Evolutionary conservation across 2,329 filamentous ascomycete genomes (phyloP).

Genomic region (Emergomyces orientalis): DNA sequence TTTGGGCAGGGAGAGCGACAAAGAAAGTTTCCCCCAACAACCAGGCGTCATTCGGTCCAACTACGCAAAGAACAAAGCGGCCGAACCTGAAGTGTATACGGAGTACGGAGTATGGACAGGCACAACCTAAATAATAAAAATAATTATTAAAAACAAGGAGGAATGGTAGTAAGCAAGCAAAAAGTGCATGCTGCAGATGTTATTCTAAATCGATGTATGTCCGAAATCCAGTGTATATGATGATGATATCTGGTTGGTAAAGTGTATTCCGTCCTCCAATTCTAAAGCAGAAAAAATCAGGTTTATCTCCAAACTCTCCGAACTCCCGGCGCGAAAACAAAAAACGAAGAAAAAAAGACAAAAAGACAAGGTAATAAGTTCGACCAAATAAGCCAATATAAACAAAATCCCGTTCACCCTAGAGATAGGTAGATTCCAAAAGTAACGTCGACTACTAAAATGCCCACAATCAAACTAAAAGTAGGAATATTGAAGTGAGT

Average conservation of each 20-base stretch:
- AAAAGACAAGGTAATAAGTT: not conserved
- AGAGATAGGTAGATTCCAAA: not conserved
- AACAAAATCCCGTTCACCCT: not conserved
- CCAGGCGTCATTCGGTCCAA: too few species aligned
- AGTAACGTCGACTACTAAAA: not conserved
- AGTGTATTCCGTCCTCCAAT: not conserved
- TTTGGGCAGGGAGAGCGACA: too few species aligned
- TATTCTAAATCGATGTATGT: not conserved
- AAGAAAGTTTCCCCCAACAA: too few species aligned
- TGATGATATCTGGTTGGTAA: not conserved
- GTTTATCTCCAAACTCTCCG: not conserved
- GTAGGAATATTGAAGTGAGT: not conserved
- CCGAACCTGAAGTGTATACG: too few species aligned
- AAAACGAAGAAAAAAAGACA: not conserved
- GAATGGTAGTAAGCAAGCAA: not conserved
- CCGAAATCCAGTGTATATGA: not conserved
- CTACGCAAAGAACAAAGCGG: too few species aligned
- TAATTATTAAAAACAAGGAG: not conserved
- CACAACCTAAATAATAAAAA: not conserved
- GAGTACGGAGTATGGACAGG: not conserved
- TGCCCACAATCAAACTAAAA: not conserved
- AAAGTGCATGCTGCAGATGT: not conserved
- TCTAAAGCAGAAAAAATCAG: constrained; percentile 1
- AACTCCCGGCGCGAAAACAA: not conserved
- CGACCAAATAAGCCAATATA: not conserved